phyloP scores from a whole-genome alignment of 2,329 filamentous ascomycete species.

The Claviceps pazoutovae region DNA sequence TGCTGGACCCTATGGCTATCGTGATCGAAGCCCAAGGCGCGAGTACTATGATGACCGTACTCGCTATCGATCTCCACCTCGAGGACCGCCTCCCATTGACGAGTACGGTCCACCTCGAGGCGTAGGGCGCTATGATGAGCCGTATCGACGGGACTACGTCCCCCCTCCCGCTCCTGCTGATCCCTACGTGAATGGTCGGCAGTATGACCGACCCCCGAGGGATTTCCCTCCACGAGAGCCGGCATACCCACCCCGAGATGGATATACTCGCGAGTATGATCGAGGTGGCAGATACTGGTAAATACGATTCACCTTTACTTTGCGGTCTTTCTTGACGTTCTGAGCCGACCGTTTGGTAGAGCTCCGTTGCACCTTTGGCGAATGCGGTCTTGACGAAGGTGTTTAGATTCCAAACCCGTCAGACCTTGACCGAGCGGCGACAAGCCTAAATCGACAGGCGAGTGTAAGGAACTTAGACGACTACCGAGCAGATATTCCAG shows the following conservation, averaged over 20 bases:
- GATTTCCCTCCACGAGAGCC: slow-evolving; percentile 34
- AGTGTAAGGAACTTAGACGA: background rate
- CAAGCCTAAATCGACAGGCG: background rate
- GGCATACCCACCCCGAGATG: slow-evolving; percentile 24
- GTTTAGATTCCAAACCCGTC: slow-evolving; percentile 17
- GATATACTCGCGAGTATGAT: slow-evolving; percentile 34
- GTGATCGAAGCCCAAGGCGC: slow-evolving; percentile 72
- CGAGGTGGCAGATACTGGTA: slow-evolving; percentile 38
- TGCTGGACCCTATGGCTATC: slow-evolving; percentile 58
- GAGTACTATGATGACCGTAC: slow-evolving; percentile 81
- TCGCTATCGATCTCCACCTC: slow-evolving; percentile 67
- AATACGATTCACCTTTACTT: slow-evolving; percentile 15
- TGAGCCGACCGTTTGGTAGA: slow-evolving; percentile 1
- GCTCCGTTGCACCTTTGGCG: slow-evolving; percentile 5
- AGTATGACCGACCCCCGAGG: slow-evolving; percentile 41
- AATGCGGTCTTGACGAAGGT: slow-evolving; percentile 22
- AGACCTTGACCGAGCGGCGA: background rate
- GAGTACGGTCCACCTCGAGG: slow-evolving; percentile 60
- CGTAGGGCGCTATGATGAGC: slow-evolving; percentile 52
- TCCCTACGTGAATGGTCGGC: slow-evolving; percentile 43
- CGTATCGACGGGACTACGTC: slow-evolving; percentile 57
- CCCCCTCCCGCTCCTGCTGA: slow-evolving; percentile 50
- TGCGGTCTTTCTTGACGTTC: background rate
- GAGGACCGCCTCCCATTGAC: slow-evolving; percentile 49
- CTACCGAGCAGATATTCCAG: background rate